These are phyloP conservation scores for Vigna angularis DNA, from an alignment of 306 rosid species.

Conservation along the genomic window DNA sequence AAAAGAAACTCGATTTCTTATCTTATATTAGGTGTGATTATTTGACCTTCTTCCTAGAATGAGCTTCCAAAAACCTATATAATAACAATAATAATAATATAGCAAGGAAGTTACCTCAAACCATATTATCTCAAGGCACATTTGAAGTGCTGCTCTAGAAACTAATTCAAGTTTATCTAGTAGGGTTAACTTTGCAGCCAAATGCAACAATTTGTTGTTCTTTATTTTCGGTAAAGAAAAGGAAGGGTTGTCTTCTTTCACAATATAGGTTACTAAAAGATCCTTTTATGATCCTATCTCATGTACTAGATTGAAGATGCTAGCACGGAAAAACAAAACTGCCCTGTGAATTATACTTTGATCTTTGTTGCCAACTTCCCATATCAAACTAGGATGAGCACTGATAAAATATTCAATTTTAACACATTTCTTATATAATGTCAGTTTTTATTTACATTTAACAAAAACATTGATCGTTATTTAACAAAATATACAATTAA, in stretches of 20 bases:
- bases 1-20: too few species aligned
- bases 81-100: too few species aligned
- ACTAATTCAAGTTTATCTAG: conserved; percentile 38
- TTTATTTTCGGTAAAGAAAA: not conserved
- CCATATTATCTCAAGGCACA: conserved; percentile 50
- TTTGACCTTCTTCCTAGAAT: too few species aligned
- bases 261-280: conserved; percentile 11
- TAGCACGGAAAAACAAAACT: conserved; percentile 46
- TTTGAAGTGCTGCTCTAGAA: conserved; percentile 53
- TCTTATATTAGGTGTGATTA: too few species aligned
- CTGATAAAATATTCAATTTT: conserved; percentile 2
- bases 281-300: conserved; percentile 37
- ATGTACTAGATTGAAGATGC: conserved; percentile 46
- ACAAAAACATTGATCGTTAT: too few species aligned
- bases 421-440: too few species aligned
- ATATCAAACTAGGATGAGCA: conserved; percentile 45
- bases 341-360: conserved; percentile 47
- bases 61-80: too few species aligned
- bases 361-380: conserved; percentile 24
- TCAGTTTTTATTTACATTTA: too few species aligned
- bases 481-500: too few species aligned
- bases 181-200: conserved; percentile 53
- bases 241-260: not conserved
- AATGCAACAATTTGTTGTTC: conserved; percentile 40
- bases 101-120: conserved; percentile 56